Conservation (phyloP, 805 yeast genomes). For the Lipomyces orientalis region DNA sequence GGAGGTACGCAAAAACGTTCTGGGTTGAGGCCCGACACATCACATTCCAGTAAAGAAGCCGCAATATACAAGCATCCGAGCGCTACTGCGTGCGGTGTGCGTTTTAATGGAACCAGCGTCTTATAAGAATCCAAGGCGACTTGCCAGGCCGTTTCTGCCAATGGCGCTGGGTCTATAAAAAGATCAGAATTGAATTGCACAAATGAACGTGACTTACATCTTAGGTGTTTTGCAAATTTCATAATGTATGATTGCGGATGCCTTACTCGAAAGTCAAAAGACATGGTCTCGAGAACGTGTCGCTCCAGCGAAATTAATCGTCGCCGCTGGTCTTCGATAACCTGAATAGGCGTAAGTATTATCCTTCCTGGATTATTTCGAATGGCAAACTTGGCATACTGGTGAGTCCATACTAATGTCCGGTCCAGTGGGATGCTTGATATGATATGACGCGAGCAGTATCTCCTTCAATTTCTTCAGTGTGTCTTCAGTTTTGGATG, state of each 20-base stretch:
- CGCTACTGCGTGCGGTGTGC: constrained; percentile 75
- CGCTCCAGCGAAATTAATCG: constrained; percentile 65
- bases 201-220: constrained; percentile 11
- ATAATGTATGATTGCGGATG: constrained; percentile 69
- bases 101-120: constrained; percentile 64
- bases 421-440: constrained; percentile 41
- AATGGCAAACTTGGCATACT: constrained; percentile 37
- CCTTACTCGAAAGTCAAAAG: constrained; percentile 74
- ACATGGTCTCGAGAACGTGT: constrained; percentile 69
- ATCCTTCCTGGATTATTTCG: constrained; percentile 40
- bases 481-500: constrained; percentile 79
- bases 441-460: constrained; percentile 56
- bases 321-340: constrained; percentile 48
- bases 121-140: constrained; percentile 69
- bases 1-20: constrained; percentile 13
- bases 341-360: constrained; percentile 2
- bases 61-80: constrained; percentile 65
- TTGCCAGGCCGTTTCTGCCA: constrained; percentile 66
- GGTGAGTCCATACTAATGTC: constrained; percentile 32
- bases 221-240: constrained; percentile 57
- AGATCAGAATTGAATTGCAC: neutral
- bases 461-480: constrained; percentile 73
- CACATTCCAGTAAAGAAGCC: constrained; percentile 49
- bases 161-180: constrained; percentile 51
- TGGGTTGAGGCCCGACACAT: constrained; percentile 1